Percentiles rank a stretch among this genome's conserved stretches.
Conservation (phyloP, 352 stramenopile species). For the Halophytophthora batemanensis region DNA sequence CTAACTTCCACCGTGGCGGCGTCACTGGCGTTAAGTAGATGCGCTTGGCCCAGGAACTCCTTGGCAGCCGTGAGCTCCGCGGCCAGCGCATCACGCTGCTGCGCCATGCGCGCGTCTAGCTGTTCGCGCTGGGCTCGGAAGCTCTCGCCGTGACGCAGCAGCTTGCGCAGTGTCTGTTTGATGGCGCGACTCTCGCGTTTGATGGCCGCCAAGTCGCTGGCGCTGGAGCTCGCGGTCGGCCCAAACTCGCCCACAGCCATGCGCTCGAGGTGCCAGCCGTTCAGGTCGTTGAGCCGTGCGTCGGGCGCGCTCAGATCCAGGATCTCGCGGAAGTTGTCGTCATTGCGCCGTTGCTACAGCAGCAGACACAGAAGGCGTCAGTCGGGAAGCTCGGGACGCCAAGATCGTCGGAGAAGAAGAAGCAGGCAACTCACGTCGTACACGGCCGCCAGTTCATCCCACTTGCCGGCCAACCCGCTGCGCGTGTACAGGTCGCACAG, state of each 20-base stretch:
- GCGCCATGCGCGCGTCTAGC: conserved; percentile 58
- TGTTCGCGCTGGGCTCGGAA: conserved; percentile 56
- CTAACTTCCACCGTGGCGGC: conserved; percentile 41
- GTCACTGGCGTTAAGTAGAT: conserved; percentile 40
- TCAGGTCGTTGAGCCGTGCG: conserved; percentile 58
- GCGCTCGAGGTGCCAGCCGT: conserved; percentile 75
- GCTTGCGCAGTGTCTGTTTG: conserved; percentile 54
- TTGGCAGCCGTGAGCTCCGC: conserved; percentile 65
- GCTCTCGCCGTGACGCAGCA: conserved; percentile 50
- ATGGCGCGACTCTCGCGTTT: conserved; percentile 54
- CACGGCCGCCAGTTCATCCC: conserved; percentile 57
- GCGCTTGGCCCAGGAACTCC: conserved; percentile 68
- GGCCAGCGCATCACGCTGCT: conserved; percentile 67
- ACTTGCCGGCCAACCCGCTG: conserved; percentile 63
- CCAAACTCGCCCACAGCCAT: conserved; percentile 80
- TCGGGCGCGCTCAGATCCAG: conserved; percentile 61
- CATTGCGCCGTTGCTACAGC: conserved; percentile 66
- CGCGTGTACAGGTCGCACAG: conserved; percentile 69
- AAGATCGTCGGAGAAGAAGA: neutral
- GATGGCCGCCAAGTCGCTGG: conserved; percentile 51
- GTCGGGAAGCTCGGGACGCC: conserved; percentile 5
- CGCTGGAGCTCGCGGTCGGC: conserved; percentile 20
- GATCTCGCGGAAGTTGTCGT: conserved; percentile 76
- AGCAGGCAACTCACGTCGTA: conserved; percentile 53
- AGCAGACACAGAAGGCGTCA: neutral